Base-by-base conservation (phyloP, 495 filamentous ascomycete genomes). In the Rostrohypoxylon terebratum region DNA sequence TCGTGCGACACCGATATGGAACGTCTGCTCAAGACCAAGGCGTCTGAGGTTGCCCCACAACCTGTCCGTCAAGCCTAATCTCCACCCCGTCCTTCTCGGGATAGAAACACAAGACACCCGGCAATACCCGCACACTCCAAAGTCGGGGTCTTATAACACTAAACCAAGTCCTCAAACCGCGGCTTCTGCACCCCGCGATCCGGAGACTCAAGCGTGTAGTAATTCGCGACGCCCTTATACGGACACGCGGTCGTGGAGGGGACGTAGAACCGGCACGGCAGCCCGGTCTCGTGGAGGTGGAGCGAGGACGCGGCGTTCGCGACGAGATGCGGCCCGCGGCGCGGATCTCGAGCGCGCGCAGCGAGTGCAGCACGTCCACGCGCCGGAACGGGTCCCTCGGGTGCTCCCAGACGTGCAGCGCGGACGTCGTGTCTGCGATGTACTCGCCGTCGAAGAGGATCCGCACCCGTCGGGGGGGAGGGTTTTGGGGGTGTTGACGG, bases 201-300 rank as follows among this genome's bases (percentile, higher is more conserved):
- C 4, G 38, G n/a, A 5, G 80, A n/a, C 20, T 71, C 63, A 1
- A 81, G 48, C 31, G 78, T 48, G 57, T 79, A 81, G 65, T 87
- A 90, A 61, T 83, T 81, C 18, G 88, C 87, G 51, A 82, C 71
- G 7, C 88, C 87, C 75, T 90, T 89, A 66, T 89, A 89, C 31
- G 87, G 87, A 76, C 87, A 88, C 14, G 74, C 70, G 2, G 85
- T 84, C 33, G 73, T 75, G 0, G 77, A 67, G 0, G 85, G 81
- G 0, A 90, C 64, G 60, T 90, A 90, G 63, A 81, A 89, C n/a
- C 87, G 75, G 40, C 81, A 63, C 16, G 83, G 81, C 51, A 89
- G 77, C 13, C 74, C 73, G 0, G 88, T 88, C 77, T 89, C 87
- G 71, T 81, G 77, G 0, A 89, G 72, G 71, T 85, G 82, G n/a